These are phyloP conservation scores for Candolleomyces eurysporus DNA, from an alignment of 768 basidiomycete genomes.

Conservation along the genomic window DNA sequence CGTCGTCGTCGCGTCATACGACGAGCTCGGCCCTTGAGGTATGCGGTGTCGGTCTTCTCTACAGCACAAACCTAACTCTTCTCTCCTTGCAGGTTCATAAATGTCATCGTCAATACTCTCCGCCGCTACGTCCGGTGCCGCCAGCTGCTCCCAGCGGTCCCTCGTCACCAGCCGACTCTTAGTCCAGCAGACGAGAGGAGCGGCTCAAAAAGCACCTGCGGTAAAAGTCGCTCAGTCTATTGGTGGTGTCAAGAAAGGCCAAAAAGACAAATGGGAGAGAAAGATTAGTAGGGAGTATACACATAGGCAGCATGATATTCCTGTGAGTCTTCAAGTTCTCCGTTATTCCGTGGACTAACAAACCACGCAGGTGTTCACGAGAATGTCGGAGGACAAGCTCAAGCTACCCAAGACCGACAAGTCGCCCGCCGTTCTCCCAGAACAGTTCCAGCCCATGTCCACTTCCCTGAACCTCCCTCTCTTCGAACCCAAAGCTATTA, in stretches of 20 bases:
- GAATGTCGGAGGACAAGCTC: slow-evolving; percentile 7
- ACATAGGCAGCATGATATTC: neutral
- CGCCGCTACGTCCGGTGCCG: neutral
- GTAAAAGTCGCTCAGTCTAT: slow-evolving; percentile 1
- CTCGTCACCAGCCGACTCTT: too few species aligned
- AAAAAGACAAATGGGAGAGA: neutral
- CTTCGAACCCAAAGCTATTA: slow-evolving; percentile 18
- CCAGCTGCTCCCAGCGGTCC: too few species aligned
- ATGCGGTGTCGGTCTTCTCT: too few species aligned
- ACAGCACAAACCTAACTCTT: neutral
- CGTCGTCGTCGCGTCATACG: neutral
- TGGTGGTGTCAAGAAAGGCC: slow-evolving; percentile 7
- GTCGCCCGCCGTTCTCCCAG: neutral
- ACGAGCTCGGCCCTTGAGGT: neutral
- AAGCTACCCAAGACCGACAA: neutral
- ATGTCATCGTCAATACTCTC: neutral
- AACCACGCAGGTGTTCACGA: slow-evolving; percentile 8
- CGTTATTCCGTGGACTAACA: neutral
- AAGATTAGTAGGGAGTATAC: neutral
- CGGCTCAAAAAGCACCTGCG: neutral
- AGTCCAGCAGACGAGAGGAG: neutral
- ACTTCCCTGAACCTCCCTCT: neutral
- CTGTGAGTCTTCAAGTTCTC: neutral
- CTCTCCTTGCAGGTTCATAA: neutral
- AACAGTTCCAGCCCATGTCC: neutral